Percentiles rank a stretch among this genome's conserved stretches.
phyloP scores from a whole-genome alignment of 345 rosid species.

The Boechera stricta region DNA sequence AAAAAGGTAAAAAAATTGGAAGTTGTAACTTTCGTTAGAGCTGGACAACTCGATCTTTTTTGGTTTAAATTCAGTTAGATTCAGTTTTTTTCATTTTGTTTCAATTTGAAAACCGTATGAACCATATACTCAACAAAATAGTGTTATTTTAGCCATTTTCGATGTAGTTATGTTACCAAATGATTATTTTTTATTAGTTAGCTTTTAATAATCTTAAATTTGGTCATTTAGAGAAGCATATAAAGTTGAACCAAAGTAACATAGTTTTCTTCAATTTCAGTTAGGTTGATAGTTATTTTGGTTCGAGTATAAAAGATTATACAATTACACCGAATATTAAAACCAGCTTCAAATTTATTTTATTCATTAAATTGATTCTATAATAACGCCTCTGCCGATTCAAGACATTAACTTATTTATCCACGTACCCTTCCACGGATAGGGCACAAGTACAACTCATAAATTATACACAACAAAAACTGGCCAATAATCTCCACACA shows the following conservation, averaged over 20 bases:
- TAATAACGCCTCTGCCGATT: slow-evolving; percentile 23
- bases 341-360: background rate
- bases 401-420: slow-evolving; percentile 18
- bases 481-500: slow-evolving; percentile 43
- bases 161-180: background rate
- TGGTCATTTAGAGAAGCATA: background rate
- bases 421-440: slow-evolving; percentile 33
- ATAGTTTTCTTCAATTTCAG: background rate
- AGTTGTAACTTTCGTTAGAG: slow-evolving; percentile 5
- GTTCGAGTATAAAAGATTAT: background rate
- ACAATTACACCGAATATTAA: background rate
- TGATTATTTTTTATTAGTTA: background rate
- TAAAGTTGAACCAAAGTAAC: slow-evolving; percentile 21
- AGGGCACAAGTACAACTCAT: slow-evolving; percentile 49
- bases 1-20: background rate
- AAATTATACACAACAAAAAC: slow-evolving; percentile 25
- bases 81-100: background rate
- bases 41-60: background rate
- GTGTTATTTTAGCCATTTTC: too few species aligned
- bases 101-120: background rate
- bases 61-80: background rate
- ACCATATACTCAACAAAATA: background rate
- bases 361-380: background rate
- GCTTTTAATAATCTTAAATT: background rate
- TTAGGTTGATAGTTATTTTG: slow-evolving; percentile 7